phyloP scores from a whole-genome alignment of 306 rosid species.

The Lathyrus oleraceus region DNA sequence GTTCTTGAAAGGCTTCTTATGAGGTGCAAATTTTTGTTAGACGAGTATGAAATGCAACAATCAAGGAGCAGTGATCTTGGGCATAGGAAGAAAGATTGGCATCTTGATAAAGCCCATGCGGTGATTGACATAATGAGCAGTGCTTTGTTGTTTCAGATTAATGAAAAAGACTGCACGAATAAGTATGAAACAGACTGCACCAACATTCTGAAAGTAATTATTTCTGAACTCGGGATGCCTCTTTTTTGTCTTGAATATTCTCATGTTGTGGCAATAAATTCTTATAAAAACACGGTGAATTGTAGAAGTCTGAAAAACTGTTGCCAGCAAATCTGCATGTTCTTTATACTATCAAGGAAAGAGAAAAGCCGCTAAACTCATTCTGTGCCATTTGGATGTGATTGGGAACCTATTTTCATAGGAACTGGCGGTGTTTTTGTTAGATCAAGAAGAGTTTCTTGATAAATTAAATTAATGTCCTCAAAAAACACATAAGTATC shows the following conservation, averaged over 20 bases:
- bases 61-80: constrained; percentile 49
- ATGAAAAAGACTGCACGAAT: constrained; percentile 31
- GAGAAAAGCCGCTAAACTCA: not conserved
- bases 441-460: not conserved
- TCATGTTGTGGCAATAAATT: not conserved
- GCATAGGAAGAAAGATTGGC: constrained; percentile 55
- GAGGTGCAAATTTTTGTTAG: constrained; percentile 93
- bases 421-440: not conserved
- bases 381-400: too few species aligned
- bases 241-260: constrained; percentile 22
- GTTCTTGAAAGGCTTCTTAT: constrained; percentile 95
- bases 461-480: too few species aligned
- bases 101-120: constrained; percentile 91
- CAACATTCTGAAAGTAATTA: constrained; percentile 88
- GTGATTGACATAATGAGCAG: constrained; percentile 93
- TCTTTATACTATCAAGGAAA: constrained; percentile 18
- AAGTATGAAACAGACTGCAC: constrained; percentile 64
- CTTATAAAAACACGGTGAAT: constrained; percentile 11
- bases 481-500: too few species aligned
- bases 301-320: not conserved
- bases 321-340: constrained; percentile 6
- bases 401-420: too few species aligned
- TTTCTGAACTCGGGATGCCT: constrained; percentile 29
- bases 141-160: constrained; percentile 76
- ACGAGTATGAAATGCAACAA: constrained; percentile 73